Base-by-base conservation (phyloP, 208 protist species). In the Leishmania tropica region DNA sequence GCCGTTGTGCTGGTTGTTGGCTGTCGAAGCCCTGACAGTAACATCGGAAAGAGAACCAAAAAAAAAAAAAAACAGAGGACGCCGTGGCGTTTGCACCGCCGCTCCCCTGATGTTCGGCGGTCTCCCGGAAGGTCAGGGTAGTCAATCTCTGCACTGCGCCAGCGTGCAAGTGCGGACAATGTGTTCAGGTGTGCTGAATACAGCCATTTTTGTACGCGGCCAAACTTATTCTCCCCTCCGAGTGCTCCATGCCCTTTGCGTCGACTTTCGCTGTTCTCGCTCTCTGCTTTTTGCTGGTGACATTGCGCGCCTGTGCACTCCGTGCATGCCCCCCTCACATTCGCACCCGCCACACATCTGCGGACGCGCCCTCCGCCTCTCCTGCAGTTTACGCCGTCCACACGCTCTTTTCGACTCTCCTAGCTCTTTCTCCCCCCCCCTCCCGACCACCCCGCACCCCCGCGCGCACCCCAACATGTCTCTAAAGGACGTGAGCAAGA, bases 401-500 rank as follows among this genome's bases (percentile, higher is more conserved):
- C 72, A 21, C 31, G 13, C 17, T 15, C 72, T n/a, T 13, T 40
- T 15, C 15, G n/a, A 37, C 58, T 79, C 45, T 28, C 79, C 70
- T 77, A 45, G 31, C 51, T 79, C 72, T 75, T 56, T 79, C 19
- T 60, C 82, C n/a, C 13, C 58, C 53, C 47, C 17, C 47, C 17
- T 71, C 67, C 64, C 45, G 15, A 76, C 75, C 56, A 80, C 73
- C 31, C 65, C 75, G 37, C 35, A 40, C 70, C 70, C 65, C 35
- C 40, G 24, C 19, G 19, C 62, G 28, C 40, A 73, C 6, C 58
- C 42, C 76, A n/a, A 37, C 68, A 93, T 93, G 89, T 90, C 89
- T 85, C 62, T 90, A 67, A 92, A 95, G 82, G 89, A 93, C 78
- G 82, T 90, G 70, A 75, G 73, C 76, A 88, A 85, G 84, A 93